Percentiles rank a stretch among this genome's conserved stretches.
Evolutionary conservation across 805 yeast species (phyloP).

Genomic region (Candida nonsorbophila): DNA sequence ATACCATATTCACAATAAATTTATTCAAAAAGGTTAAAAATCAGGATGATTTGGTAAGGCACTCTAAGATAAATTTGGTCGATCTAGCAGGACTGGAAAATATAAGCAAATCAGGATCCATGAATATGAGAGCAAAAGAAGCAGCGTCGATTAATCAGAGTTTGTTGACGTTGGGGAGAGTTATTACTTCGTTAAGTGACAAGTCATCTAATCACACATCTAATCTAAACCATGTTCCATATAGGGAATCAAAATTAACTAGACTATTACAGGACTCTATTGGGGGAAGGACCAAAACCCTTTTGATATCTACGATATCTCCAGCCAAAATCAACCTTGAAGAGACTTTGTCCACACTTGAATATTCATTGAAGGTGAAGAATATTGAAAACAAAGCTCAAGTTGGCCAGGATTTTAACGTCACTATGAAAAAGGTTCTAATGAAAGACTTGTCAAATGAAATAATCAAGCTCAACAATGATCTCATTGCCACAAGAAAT

Average conservation of each 20-base stretch:
- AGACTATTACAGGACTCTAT: conserved; percentile 72
- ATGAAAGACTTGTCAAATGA: conserved; percentile 51
- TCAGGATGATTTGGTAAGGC: conserved; percentile 5
- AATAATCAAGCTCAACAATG: conserved; percentile 52
- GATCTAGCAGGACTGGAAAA: conserved; percentile 96
- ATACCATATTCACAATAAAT: conserved; percentile 66
- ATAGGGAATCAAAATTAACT: conserved; percentile 76
- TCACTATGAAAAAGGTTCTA: conserved; percentile 46
- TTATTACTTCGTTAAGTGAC: conserved; percentile 55
- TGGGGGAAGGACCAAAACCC: conserved; percentile 86
- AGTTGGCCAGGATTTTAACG: conserved; percentile 35
- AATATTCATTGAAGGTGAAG: conserved; percentile 84
- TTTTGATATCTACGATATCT: conserved; percentile 82
- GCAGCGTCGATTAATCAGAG: conserved; percentile 93
- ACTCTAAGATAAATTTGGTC: conserved; percentile 73
- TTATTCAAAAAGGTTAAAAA: conserved; percentile 38
- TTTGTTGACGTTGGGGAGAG: conserved; percentile 81
- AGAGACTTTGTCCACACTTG: conserved; percentile 81
- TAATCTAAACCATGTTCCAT: conserved; percentile 63
- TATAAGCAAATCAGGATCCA: conserved; percentile 81
- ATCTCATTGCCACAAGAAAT: conserved; percentile 54
- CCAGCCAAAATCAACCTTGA: conserved; percentile 75
- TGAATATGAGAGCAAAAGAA: conserved; percentile 80
- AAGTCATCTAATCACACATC: conserved; percentile 4
- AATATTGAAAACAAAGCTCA: conserved; percentile 64